A percentile compares a stretch with the other conserved stretches of the same genome.
phyloP scores from a whole-genome alignment of 2,329 filamentous ascomycete species.

The Pseudocercospora pini-densiflorae region DNA sequence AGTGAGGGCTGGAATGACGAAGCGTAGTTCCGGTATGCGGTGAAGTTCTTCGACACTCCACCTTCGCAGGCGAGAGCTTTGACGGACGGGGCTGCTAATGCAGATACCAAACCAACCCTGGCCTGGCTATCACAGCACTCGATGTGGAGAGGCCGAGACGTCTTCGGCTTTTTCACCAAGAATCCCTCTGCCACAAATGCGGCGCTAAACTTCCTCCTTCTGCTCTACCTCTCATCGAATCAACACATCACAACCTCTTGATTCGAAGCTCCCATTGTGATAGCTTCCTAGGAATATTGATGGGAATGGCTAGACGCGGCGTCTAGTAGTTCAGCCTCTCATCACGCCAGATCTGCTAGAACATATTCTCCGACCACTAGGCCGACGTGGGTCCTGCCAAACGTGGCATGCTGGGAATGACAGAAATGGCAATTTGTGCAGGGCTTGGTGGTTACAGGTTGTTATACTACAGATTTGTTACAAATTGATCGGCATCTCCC shows the following conservation, averaged over 20 bases:
- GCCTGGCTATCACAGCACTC: slow-evolving; percentile 1
- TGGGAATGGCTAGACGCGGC: background rate
- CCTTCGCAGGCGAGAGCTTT: slow-evolving; percentile 1
- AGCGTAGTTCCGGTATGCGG: slow-evolving; percentile 1
- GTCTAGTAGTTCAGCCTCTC: slow-evolving; percentile 1
- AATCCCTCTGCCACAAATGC: background rate
- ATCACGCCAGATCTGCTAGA: background rate
- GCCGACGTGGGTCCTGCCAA: background rate
- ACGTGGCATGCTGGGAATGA: slow-evolving; percentile 10
- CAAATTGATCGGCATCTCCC: background rate
- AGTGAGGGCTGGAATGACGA: background rate
- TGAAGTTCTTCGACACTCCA: slow-evolving; percentile 6
- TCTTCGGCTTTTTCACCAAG: background rate
- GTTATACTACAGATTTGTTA: slow-evolving; percentile 7
- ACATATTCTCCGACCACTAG: slow-evolving; percentile 1
- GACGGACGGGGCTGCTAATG: background rate
- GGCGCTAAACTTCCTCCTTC: slow-evolving; percentile 1
- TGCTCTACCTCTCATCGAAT: slow-evolving; percentile 8
- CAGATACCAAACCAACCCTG: background rate
- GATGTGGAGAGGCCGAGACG: background rate
- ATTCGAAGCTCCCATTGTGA: slow-evolving; percentile 3
- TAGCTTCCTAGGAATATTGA: background rate
- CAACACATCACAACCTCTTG: background rate
- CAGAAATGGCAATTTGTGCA: slow-evolving; percentile 11
- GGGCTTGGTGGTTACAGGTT: slow-evolving; percentile 7